Percentiles rank a stretch among this genome's conserved stretches.
These are phyloP conservation scores for Colletotrichum lentis DNA, from an alignment of 2,329 filamentous ascomycete species.

Conservation along the genomic window DNA sequence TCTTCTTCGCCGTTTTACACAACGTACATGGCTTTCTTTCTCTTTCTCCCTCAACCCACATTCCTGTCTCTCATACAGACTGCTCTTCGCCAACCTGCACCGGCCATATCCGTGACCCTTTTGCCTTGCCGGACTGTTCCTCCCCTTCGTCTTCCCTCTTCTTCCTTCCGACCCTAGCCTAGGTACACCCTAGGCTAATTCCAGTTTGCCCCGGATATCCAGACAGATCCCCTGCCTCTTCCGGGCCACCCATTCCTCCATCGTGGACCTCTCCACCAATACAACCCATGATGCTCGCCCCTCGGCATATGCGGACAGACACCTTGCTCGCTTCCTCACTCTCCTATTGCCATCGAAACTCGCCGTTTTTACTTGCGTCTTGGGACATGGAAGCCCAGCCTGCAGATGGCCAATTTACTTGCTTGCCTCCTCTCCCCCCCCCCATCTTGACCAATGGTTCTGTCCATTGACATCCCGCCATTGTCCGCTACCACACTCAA, in stretches of 20 bases:
- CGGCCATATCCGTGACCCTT: slow-evolving; percentile 23
- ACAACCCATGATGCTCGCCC: slow-evolving; percentile 40
- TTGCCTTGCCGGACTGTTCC: slow-evolving; percentile 14
- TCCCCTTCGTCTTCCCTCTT: slow-evolving; percentile 35
- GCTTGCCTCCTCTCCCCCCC: slow-evolving; percentile 40
- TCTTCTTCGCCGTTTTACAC: slow-evolving; percentile 36
- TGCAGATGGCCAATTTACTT: slow-evolving; percentile 43
- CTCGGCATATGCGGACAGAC: slow-evolving; percentile 53
- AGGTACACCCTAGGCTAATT: neutral
- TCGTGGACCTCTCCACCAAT: slow-evolving; percentile 46
- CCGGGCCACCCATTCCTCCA: slow-evolving; percentile 42
- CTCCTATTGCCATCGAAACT: slow-evolving; percentile 27
- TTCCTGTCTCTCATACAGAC: slow-evolving; percentile 15
- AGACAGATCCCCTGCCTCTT: slow-evolving; percentile 40
- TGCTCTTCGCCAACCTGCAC: slow-evolving; percentile 25
- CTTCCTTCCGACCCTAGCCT: neutral
- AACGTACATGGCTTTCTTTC: slow-evolving; percentile 24
- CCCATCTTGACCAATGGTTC: slow-evolving; percentile 41
- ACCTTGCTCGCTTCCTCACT: slow-evolving; percentile 39
- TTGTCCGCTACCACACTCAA: slow-evolving; percentile 12
- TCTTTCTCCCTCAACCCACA: slow-evolving; percentile 4
- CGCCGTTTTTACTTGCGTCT: slow-evolving; percentile 32
- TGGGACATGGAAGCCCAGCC: slow-evolving; percentile 48
- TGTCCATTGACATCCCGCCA: slow-evolving; percentile 43
- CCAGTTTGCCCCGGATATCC: slow-evolving; percentile 2